phyloP scores from a whole-genome alignment of 2,329 filamentous ascomycete species.

The Diaporthe sp. region DNA sequence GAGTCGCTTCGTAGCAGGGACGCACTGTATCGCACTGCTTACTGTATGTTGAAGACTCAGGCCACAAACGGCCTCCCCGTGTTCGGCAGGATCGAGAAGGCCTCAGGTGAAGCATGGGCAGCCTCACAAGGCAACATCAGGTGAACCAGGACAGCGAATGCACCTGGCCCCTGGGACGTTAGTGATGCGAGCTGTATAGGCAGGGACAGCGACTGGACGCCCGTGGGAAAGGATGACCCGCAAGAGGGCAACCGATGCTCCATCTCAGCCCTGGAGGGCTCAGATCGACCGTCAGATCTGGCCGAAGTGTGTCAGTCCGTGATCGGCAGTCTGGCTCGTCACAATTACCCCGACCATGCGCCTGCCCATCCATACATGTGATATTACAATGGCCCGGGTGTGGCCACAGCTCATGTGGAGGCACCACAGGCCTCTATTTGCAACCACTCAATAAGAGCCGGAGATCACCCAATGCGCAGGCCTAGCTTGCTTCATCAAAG shows the following conservation, averaged over 20 bases:
- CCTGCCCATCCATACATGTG: background rate
- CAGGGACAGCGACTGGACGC: background rate
- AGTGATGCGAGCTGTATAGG: constrained; percentile 12
- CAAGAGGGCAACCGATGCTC: background rate
- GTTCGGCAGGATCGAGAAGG: background rate
- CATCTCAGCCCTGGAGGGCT: constrained; percentile 4
- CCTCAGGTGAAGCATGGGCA: background rate
- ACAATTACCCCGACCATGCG: background rate
- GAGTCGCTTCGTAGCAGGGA: too few species aligned
- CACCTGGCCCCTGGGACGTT: constrained; percentile 12
- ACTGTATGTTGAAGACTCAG: background rate
- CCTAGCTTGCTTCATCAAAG: background rate
- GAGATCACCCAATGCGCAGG: background rate
- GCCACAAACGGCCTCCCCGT: background rate
- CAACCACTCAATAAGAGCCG: background rate
- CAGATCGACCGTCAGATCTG: constrained; percentile 25
- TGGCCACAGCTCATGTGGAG: background rate
- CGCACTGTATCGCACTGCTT: background rate
- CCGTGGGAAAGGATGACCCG: background rate
- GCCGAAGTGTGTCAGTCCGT: background rate
- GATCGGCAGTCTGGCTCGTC: background rate
- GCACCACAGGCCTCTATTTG: background rate
- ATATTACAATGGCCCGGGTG: background rate
- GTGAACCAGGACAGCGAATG: background rate
- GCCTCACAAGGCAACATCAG: constrained; percentile 19